Base-by-base conservation (phyloP, 495 filamentous ascomycete species). In the Trichoderma gamsii region DNA sequence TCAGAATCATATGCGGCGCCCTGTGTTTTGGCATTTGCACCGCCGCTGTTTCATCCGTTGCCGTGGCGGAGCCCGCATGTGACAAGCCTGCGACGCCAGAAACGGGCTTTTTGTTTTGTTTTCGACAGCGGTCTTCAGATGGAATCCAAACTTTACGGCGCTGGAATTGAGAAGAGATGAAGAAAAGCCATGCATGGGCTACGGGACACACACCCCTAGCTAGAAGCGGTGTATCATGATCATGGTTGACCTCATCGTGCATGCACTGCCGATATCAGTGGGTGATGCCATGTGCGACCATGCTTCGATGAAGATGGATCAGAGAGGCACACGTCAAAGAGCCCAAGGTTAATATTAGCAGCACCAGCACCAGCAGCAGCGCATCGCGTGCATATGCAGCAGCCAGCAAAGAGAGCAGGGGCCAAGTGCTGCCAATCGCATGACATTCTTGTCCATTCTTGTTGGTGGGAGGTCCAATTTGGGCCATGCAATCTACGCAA, bases 1-100 rank as follows among this genome's bases (percentile, higher is more conserved):
- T 61, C 56, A 61, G 56, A 61, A 61, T 61, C 23, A 61, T 61
- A 61, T 32, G 56, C 27, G 56, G 56, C 56, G 56, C 16, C 56
- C 8, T 32, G 23, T 32, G 25, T 27, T 61, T 32, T 61, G 25
- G 56, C 56, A 61, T 61, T 61, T 32, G 56, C 56, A 61, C 25
- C 56, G 27, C 25, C 56, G 56, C 25, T 61, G 56, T 61, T 61
- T 61, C 56, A 61, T 12, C 27, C 56, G 56, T 61, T 61, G 56
- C 56, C 25, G 56, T 32, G 56, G 56, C 56, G 27, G 23, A 32
- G 56, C 21, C 49, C 35, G 35, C 35, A 38, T 52, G 49, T 21
- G 49, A 18, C 49, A 52, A 52, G 21, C 18, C n/a, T 52, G 16
- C 49, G 18, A 9, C 49, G 6, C 49, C 7, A 38, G 35, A 38